Conservation (phyloP, 2,329 filamentous ascomycete genomes). For the Penicillium italicum region DNA sequence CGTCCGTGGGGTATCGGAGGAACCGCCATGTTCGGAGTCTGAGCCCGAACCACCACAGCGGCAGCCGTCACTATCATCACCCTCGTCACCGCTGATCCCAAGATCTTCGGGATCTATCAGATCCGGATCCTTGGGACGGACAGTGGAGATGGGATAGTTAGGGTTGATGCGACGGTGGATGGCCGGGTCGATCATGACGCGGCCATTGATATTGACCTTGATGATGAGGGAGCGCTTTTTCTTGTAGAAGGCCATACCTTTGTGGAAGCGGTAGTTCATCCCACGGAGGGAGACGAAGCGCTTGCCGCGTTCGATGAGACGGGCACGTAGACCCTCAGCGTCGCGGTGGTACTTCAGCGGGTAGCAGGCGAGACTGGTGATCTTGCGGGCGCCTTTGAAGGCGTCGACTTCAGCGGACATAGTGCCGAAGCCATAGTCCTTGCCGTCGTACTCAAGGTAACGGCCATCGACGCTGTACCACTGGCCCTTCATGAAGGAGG, state of each 20-base stretch:
- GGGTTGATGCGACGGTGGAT: constrained; percentile 81
- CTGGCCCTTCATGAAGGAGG: constrained; percentile 65
- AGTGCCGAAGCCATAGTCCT: constrained; percentile 72
- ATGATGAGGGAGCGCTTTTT: constrained; percentile 65
- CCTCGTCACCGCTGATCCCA: constrained; percentile 19
- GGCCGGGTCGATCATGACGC: constrained; percentile 82
- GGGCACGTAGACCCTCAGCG: constrained; percentile 58
- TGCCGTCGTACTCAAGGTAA: constrained; percentile 86
- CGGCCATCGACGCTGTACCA: constrained; percentile 71
- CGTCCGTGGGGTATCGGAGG: constrained; percentile 34
- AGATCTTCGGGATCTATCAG: constrained; percentile 47
- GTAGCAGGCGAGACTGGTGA: constrained; percentile 72
- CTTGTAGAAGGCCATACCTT: constrained; percentile 82
- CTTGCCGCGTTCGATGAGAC: constrained; percentile 75
- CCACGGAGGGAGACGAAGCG: constrained; percentile 78
- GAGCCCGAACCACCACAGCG: constrained; percentile 39
- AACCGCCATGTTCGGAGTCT: constrained; percentile 37
- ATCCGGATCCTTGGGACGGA: constrained; percentile 69
- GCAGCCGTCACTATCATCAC: constrained; percentile 42
- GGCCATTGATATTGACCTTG: constrained; percentile 80
- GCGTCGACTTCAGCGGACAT: constrained; percentile 65
- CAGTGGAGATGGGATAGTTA: constrained; percentile 73
- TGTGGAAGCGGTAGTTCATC: constrained; percentile 76
- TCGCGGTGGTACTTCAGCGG: constrained; percentile 78
- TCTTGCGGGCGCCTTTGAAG: constrained; percentile 79